phyloP scores from a whole-genome alignment of 805 yeast genomes.

The Kluyveromyces dobzhanskii region DNA sequence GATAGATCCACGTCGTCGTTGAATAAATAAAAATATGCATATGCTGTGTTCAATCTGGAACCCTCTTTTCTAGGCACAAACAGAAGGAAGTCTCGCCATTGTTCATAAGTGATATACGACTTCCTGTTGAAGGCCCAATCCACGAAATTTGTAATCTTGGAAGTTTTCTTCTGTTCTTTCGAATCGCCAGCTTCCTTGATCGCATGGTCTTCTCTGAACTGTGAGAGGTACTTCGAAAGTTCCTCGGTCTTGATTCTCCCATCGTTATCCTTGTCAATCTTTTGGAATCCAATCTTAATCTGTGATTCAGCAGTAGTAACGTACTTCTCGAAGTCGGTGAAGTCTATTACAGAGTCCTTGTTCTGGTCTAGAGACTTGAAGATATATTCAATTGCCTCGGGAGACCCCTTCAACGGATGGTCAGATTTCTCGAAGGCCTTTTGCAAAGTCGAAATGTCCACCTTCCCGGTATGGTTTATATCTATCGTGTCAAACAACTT shows the following conservation, averaged over 20 bases:
- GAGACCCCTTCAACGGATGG: slow-evolving; percentile 59
- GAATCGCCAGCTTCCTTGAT: slow-evolving; percentile 2
- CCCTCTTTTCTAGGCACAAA: slow-evolving; percentile 78
- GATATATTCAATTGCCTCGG: slow-evolving; percentile 47
- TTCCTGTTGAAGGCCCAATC: slow-evolving; percentile 25
- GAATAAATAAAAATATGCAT: slow-evolving; percentile 46
- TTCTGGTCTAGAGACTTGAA: slow-evolving; percentile 54
- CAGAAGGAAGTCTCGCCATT: slow-evolving; percentile 74
- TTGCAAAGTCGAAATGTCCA: slow-evolving; percentile 31
- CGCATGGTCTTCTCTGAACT: slow-evolving; percentile 32
- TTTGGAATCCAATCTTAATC: slow-evolving; percentile 57
- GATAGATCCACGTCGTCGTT: slow-evolving; percentile 75
- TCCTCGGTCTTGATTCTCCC: slow-evolving; percentile 62
- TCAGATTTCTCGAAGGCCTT: slow-evolving; percentile 37
- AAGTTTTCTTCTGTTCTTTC: slow-evolving; percentile 3
- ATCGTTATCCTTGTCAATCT: slow-evolving; percentile 63
- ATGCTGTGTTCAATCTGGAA: slow-evolving; percentile 74
- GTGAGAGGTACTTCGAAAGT: slow-evolving; percentile 53
- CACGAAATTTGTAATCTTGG: slow-evolving; percentile 17
- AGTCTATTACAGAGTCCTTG: slow-evolving; percentile 49
- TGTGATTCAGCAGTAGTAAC: slow-evolving; percentile 61
- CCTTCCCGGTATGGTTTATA: slow-evolving; percentile 28
- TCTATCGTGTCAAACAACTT: slow-evolving; percentile 39
- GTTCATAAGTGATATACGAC: slow-evolving; percentile 66
- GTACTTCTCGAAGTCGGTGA: slow-evolving; percentile 58